These are phyloP conservation scores for Agastache rugosa DNA, from an alignment of 257 asterid species.

Conservation along the genomic window DNA sequence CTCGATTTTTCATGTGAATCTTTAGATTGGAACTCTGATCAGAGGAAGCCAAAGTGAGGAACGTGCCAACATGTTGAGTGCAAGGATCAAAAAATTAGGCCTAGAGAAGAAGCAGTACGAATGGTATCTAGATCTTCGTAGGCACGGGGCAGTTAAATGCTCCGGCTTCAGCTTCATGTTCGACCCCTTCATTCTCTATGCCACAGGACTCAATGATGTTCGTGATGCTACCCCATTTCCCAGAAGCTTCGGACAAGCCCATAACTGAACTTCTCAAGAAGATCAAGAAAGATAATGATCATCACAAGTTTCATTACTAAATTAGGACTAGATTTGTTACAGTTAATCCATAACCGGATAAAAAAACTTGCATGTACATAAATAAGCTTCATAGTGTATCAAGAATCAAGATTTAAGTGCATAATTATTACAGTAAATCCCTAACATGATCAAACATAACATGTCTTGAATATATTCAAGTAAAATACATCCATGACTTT, in stretches of 20 bases:
- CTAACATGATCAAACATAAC: not conserved
- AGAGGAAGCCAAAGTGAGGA: conserved; percentile 93
- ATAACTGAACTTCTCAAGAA: conserved; percentile 42
- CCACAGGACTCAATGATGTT: conserved; percentile 85
- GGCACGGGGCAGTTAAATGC: conserved; percentile 66
- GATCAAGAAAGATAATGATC: not conserved
- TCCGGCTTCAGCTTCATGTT: conserved; percentile 71
- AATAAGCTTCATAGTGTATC: not conserved
- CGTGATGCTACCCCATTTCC: conserved; percentile 90
- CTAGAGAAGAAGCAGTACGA: conserved; percentile 65
- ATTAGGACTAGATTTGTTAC: not conserved
- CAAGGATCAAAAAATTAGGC: conserved; percentile 71
- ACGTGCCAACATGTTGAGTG: conserved; percentile 51
- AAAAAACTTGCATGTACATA: conserved; percentile 21
- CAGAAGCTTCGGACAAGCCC: conserved; percentile 66
- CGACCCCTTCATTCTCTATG: conserved; percentile 71
- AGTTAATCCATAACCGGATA: not conserved
- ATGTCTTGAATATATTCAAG: not conserved
- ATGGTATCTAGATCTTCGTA: conserved; percentile 87
- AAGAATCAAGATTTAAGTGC: not conserved
- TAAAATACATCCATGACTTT: not conserved
- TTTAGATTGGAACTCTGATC: conserved; percentile 75
- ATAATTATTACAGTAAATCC: not conserved
- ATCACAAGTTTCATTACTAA: not conserved
- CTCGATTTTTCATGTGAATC: not conserved